Evolutionary conservation across 2,329 filamentous ascomycete species (phyloP).

Genomic region (Neofusicoccum kwambonambiense): DNA sequence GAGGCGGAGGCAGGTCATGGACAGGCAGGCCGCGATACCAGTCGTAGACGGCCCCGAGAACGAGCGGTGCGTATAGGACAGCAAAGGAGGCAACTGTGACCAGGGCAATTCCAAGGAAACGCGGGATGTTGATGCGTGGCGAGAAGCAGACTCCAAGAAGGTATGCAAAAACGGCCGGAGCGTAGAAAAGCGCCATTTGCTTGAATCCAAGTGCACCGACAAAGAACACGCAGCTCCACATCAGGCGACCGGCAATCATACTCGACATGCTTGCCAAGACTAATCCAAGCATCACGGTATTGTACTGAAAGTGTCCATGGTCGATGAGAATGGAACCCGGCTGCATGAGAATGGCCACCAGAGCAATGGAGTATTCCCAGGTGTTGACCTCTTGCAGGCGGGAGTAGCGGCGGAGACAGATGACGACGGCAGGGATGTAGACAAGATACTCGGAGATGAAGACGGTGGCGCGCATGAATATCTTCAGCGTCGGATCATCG

Average conservation of each 20-base stretch:
- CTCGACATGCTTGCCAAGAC: slow-evolving; percentile 84
- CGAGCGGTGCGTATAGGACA: slow-evolving; percentile 71
- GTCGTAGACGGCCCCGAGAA: slow-evolving; percentile 70
- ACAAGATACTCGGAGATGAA: slow-evolving; percentile 86
- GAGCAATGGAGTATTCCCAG: slow-evolving; percentile 81
- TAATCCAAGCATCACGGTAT: slow-evolving; percentile 96
- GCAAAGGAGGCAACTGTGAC: slow-evolving; percentile 72
- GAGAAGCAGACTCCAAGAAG: slow-evolving; percentile 83
- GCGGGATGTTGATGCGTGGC: slow-evolving; percentile 64
- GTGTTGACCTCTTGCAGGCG: slow-evolving; percentile 72
- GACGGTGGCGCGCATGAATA: slow-evolving; percentile 94
- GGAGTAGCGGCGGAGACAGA: slow-evolving; percentile 81
- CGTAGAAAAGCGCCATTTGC: slow-evolving; percentile 98
- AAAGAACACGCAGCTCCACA: slow-evolving; percentile 93
- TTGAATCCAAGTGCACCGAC: slow-evolving; percentile 95
- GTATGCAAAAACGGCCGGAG: slow-evolving; percentile 88
- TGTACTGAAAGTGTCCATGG: slow-evolving; percentile 96
- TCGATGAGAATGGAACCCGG: slow-evolving; percentile 88
- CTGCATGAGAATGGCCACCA: slow-evolving; percentile 89
- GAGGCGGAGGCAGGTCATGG: slow-evolving; percentile 57
- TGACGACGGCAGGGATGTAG: slow-evolving; percentile 80
- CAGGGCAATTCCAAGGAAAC: slow-evolving; percentile 72
- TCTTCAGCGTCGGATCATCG: slow-evolving; percentile 76
- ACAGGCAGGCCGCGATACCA: slow-evolving; percentile 61
- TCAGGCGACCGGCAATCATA: slow-evolving; percentile 76